Base-by-base conservation (phyloP, 148 eudicot genomes). In the Cornus florida region DNA sequence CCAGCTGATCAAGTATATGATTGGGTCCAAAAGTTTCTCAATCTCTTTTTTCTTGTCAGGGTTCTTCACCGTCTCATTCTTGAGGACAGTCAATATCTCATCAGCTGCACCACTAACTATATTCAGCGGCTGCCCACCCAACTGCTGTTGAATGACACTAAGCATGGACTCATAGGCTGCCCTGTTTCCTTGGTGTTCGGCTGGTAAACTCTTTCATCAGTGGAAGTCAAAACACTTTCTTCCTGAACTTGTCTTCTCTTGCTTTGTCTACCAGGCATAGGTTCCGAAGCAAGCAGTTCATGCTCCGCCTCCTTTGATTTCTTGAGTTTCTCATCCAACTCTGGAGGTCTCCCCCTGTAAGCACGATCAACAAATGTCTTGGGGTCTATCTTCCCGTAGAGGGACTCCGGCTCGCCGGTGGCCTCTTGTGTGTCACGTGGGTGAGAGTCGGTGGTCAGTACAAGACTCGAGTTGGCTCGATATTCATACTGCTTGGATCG, bases 401-500 rank as follows among this genome's bases (percentile, higher is more conserved):
- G 67, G 7, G 92, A 81, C 82, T 89, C 92, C 0, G 90, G 90
- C 69, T 89, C 92, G 4, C 92, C 92, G 0, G 92, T 85, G 57
- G 90, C 88, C 79, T 87, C 88, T 70, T 89, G 88, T 3, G 90
- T 87, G 71, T 89, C 90, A 16, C 92, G 85, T 0, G 90, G 89
- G 59, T 97, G 92, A n/a, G 98, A 92, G 69, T 94, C 98, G 0
- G 97, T 92, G 16, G 97, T 94, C 38, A 94, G 84, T 19, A 94
- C 98, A 60, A 94, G 86, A 81, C 97, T 94, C n/a, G 98, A 91
- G 78, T 94, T 94, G 5, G 98, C 92, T 66, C 91, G 56, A 67
- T 92, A 92, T 72, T 94, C 98, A 59, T 92, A 94, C 80, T 94
- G 98, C 80, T 94, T 94, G 85, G 86, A 92, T 10, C 98, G 83